phyloP scores from a whole-genome alignment of 331 rosid genomes.

The Acacia pycnantha region DNA sequence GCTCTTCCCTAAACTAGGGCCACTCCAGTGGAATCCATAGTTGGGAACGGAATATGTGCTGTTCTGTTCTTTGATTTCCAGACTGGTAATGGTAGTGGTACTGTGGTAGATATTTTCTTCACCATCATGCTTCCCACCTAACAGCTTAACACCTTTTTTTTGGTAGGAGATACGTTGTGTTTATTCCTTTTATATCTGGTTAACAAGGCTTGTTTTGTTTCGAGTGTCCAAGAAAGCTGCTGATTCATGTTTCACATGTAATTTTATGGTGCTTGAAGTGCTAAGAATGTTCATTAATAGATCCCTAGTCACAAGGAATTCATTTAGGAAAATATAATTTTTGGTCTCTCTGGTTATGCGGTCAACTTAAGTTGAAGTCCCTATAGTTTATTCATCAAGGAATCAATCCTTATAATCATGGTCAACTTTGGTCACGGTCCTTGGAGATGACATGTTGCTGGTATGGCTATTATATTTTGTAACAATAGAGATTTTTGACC shows the following conservation, averaged over 20 bases:
- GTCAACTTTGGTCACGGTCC: too few species aligned
- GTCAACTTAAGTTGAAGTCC: too few species aligned
- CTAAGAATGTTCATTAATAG: background rate
- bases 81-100: background rate
- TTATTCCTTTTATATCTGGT: background rate
- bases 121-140: background rate
- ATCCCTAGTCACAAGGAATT: background rate
- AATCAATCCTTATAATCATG: too few species aligned
- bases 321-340: too few species aligned
- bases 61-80: background rate
- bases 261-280: background rate
- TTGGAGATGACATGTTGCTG: background rate
- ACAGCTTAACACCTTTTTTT: background rate
- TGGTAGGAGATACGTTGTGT: background rate
- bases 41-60: background rate
- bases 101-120: background rate
- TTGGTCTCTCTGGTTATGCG: too few species aligned
- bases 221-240: too few species aligned
- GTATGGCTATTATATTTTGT: background rate
- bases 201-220: background rate
- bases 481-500: background rate
- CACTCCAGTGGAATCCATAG: background rate
- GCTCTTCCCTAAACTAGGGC: background rate
- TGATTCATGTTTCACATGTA: background rate
- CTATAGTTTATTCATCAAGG: too few species aligned